Base-by-base conservation (phyloP, 768 basidiomycete species). In the Leucosporidium creatinivorum region DNA sequence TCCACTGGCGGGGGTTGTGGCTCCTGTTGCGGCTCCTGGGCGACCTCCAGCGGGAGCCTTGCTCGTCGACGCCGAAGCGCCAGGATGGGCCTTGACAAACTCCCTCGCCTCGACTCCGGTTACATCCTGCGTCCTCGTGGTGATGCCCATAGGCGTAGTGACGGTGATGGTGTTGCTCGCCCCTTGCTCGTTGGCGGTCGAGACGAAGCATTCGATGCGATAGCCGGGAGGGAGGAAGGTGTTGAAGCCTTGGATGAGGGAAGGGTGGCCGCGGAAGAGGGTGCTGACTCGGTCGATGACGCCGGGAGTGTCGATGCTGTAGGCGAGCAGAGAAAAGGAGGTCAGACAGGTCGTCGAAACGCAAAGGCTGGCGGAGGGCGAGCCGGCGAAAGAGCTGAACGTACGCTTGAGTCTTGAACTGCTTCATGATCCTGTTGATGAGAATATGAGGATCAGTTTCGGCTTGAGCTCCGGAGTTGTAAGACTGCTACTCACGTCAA, bases 171-270 rank as follows among this genome's bases (percentile, higher is more conserved):
- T 66, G 65, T 69, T 69, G 68, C 66, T 64, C 30, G 62, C 66
- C 30, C 56, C 66, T 2, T 55, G 36, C 1, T 62, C 69, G 39
- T 39, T 50, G 39, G 26, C 31, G 4, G 72, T 55, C 0, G 65
- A 69, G 65, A 67, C 63, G 49, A 69, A 69, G 64, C 81, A 81
- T 70, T 94, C 91, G 77, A 99, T 97, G 55, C 89, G 87, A 76
- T 97, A 99, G 19, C 94, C 94, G 23, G 85, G 83, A 2, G 94
- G 93, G 13, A 97, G 84, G 79, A 98, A 97, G 0, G 93, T 97
- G 80, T 97, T 97, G 83, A 97, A 97, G 18, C 94, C 93, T 79
- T 96, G 91, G 52, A 99, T 96, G 67, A 99, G 87, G 5, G 81
- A 77, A 0, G 91, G 90, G 75, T 97, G 92, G 1, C 91, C 91